Base-by-base conservation (phyloP, 2,329 filamentous ascomycete genomes). In the Botryotinia calthae region DNA sequence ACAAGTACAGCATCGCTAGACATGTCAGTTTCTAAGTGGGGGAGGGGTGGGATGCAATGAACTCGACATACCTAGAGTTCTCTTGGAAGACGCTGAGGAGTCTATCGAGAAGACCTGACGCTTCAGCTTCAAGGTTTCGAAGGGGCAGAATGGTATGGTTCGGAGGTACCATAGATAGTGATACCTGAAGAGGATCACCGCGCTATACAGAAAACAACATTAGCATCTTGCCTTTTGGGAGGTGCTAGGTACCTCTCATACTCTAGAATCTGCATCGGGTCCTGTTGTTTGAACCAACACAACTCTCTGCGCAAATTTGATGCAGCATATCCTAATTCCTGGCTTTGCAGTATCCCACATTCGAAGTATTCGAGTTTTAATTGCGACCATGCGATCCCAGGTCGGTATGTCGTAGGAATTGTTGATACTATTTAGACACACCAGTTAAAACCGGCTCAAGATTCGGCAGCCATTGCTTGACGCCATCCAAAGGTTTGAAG, bases 231-330 rank as follows among this genome's bases (percentile, higher is more conserved):
- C 40, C 31, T 25, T 28, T 61, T 28, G n/a, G 34, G 20, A 62
- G 31, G 31, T 70, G n/a, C 48, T 73, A 66, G 58, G 71, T 18
- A 71, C 77, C 71, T 72, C 75, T 85, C 88, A 82, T 88, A 97
- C 93, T 85, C 93, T 90, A 77, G 93, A 92, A 80, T 98, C 95
- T 72, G 89, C 86, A 77, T 93, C 92, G 73, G 91, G 84, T 64
- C 93, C 93, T n/a, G 91, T 90, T 18, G 94, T 98, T 82, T 99
- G 95, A 28, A 94, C 93, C 76, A 98, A 88, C 62, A 99, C 92
- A 62, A 98, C 93, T 76, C 93, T 90, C 84, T 99, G 95, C 54
- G 94, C 91, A 82, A 99, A 99, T 83, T 99, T 99, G 86, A 98
- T 91, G 84, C 96, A 98, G 85, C 94, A 97, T 81, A 98, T 91